A percentile compares a stretch with the other conserved stretches of the same genome.
These are phyloP conservation scores for Diplodia intermedia DNA, from an alignment of 2,329 filamentous ascomycete species.

Conservation along the genomic window DNA sequence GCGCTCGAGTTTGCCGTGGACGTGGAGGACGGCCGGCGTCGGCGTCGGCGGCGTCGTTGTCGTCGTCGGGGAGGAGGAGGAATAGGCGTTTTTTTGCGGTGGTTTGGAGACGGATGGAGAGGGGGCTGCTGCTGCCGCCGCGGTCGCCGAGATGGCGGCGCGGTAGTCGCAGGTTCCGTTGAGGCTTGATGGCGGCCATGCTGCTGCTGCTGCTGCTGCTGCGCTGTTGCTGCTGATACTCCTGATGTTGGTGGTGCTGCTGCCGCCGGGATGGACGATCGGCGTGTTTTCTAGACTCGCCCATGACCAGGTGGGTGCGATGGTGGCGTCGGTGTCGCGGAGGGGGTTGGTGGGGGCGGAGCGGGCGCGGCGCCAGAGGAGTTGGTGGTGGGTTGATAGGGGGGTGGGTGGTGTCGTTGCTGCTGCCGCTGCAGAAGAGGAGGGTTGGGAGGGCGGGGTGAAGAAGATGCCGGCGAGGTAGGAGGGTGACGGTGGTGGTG, in stretches of 20 bases:
- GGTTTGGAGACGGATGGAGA: no score
- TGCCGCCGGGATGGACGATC: neutral
- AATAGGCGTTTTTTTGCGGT: no score
- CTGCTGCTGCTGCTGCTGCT: neutral
- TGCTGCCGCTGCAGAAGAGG: neutral
- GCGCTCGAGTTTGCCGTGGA: constrained; percentile 6
- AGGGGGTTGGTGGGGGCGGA: neutral
- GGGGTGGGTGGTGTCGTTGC: neutral
- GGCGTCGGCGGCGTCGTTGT: no score
- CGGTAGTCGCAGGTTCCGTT: neutral
- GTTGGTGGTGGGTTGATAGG: neutral
- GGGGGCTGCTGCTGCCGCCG: no score
- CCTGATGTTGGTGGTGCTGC: neutral
- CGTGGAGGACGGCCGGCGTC: neutral
- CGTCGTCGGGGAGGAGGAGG: no score
- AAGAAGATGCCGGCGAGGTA: neutral
- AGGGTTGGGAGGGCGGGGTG: neutral
- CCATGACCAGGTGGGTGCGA: constrained; percentile 17
- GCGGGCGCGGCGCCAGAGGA: neutral
- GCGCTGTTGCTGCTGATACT: no score
- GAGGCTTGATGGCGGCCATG: neutral
- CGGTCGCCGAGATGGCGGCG: no score
- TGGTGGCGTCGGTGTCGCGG: neutral
- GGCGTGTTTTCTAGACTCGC: neutral
- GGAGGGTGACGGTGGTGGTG: neutral